A percentile compares a stretch with the other conserved stretches of the same genome.
phyloP scores from a whole-genome alignment of 1,284 basidiomycete species.

The Trichosporon faecale region DNA sequence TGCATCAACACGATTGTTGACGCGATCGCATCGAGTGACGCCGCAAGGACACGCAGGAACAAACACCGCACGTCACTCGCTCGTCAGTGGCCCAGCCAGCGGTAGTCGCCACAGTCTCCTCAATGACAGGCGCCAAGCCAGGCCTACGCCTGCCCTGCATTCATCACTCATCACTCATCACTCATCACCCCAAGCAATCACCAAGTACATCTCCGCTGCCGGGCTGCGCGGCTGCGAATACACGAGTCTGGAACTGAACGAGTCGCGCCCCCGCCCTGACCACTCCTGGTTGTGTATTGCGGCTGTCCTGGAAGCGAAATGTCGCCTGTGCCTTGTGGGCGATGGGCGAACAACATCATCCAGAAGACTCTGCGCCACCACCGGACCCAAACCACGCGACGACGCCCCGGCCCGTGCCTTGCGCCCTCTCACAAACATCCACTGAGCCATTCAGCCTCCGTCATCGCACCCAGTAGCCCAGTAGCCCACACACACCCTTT shows the following conservation, averaged over 20 bases:
- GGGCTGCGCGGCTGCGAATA: background rate
- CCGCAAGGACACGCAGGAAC: too few species aligned
- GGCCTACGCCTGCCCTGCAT: background rate
- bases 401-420: background rate
- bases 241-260: background rate
- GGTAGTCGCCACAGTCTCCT: too few species aligned
- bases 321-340: background rate
- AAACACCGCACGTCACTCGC: too few species aligned
- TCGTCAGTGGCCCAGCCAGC: too few species aligned
- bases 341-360: background rate
- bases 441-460: background rate
- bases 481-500: too few species aligned
- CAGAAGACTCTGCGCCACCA: background rate
- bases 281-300: background rate
- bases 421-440: background rate
- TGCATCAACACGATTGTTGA: too few species aligned
- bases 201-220: too few species aligned
- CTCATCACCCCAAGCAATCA: too few species aligned
- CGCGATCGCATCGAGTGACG: too few species aligned
- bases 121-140: background rate
- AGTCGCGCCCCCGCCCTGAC: too few species aligned
- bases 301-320: background rate
- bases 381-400: background rate
- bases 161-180: background rate
- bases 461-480: background rate